Evolutionary conservation across 139 green algal genomes (phyloP), one percentile per base, ranked within the genome.

Genomic region (Chlorella sp.): DNA sequence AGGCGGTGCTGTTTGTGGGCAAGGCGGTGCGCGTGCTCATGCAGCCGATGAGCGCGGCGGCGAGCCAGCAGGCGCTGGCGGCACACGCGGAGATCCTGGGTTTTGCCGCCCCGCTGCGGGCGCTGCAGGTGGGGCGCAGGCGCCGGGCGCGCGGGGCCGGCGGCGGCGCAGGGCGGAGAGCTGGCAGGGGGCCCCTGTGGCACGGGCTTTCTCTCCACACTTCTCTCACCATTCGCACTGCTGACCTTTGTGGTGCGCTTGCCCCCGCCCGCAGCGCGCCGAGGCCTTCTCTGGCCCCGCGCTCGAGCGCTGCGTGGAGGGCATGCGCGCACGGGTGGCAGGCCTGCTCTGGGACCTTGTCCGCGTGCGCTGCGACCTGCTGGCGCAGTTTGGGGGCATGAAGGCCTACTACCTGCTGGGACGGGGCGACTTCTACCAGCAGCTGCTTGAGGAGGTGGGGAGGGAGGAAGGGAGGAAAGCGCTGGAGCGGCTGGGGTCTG

Each of bases 341-440:
- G 74, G 48, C 1, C 77, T 88, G 76, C 81, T 96, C 74, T 95
- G 91, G 89, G 76, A 91, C 45, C 81, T 98, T 76, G 74, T 97
- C 72, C 84, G 92, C 40, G 82, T 88, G 42, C 72, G 87, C 41
- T 90, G 86, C n/a, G 83, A 92, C 23, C 87, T 98, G 68, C 66
- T 81, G 36, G 60, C 46, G 2, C 90, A 96, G 77, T 84, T 98
- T 77, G 61, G 56, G 8, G 89, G 89, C 0, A 79, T 97, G 45
- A 89, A 90, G 73, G 81, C 91, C 77, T 97, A 97, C 87, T 91
- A 93, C 41, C 77, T 98, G 70, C 84, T 97, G 58, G 88, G 78
- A 25, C 73, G 68, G 19, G 92, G 93, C 0, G 93, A 98, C 78
- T 91, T 98, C 46, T 96, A 85, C 67, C 87, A 94, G 59, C 74